Evolutionary conservation across 768 basidiomycete genomes (phyloP).

Genomic region (Leucocoprinus birnbaumii): DNA sequence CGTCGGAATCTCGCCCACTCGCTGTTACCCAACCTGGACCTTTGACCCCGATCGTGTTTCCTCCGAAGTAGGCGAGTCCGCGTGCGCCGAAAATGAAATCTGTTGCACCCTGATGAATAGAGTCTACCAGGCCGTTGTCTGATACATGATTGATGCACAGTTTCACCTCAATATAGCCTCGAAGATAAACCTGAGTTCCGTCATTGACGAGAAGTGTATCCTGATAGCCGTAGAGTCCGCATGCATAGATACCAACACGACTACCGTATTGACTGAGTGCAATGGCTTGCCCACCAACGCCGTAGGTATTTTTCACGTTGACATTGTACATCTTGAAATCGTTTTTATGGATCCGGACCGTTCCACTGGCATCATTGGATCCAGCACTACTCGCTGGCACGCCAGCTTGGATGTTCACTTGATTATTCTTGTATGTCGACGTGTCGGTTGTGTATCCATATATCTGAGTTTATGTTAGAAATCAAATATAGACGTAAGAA

Average conservation of each 20-base stretch:
- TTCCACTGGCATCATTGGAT: slow-evolving; percentile 46
- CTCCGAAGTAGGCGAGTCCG: slow-evolving; percentile 44
- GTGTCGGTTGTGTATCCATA: slow-evolving; percentile 43
- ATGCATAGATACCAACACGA: slow-evolving; percentile 42
- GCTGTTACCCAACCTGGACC: slow-evolving; percentile 47
- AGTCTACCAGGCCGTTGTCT: too few species aligned
- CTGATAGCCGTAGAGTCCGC: slow-evolving; percentile 44
- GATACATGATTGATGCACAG: not conserved
- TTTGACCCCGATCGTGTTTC: slow-evolving; percentile 44
- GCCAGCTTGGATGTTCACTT: slow-evolving; percentile 36
- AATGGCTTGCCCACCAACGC: slow-evolving; percentile 42
- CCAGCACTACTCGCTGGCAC: slow-evolving; percentile 33
- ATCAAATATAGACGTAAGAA: too few species aligned
- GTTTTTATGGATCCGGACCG: slow-evolving; percentile 44
- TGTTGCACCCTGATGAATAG: slow-evolving; percentile 35
- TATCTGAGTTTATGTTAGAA: slow-evolving; percentile 31
- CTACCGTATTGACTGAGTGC: slow-evolving; percentile 49
- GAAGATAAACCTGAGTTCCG: slow-evolving; percentile 47
- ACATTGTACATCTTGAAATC: slow-evolving; percentile 49
- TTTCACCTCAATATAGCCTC: slow-evolving; percentile 45
- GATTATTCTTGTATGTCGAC: slow-evolving; percentile 32
- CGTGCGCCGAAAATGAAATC: slow-evolving; percentile 50
- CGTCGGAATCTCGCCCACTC: slow-evolving; percentile 41
- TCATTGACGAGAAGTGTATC: slow-evolving; percentile 44
- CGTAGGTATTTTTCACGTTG: slow-evolving; percentile 45